phyloP scores from a whole-genome alignment of 2,329 filamentous ascomycete species.

The Leptographium flavum region DNA sequence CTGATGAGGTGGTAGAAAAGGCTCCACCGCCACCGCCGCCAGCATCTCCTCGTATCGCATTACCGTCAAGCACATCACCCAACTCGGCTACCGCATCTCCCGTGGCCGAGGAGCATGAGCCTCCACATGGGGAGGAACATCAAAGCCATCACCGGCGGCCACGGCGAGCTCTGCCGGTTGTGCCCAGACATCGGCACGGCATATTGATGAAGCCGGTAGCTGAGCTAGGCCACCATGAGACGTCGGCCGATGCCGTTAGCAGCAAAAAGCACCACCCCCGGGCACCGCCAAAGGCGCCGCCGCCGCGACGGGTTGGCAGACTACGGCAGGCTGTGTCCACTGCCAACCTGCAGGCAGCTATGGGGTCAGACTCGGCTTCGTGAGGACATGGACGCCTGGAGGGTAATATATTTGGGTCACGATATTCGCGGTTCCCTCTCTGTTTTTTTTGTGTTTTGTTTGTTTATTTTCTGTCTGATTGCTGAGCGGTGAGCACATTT shows the following conservation, averaged over 20 bases:
- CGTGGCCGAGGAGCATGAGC: not conserved
- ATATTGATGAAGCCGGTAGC: slow-evolving; percentile 20
- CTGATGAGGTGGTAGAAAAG: not conserved
- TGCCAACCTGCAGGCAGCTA: slow-evolving; percentile 8
- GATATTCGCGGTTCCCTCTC: no score
- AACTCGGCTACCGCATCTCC: not conserved
- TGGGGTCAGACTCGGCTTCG: not conserved
- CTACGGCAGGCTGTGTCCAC: slow-evolving; percentile 9
- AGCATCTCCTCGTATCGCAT: not conserved
- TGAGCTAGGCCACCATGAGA: not conserved
- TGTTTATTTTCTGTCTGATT: not conserved
- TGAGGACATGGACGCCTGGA: no score
- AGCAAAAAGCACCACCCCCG: slow-evolving; percentile 13
- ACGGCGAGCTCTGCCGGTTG: slow-evolving; percentile 36
- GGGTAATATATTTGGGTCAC: no score
- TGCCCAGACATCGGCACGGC: slow-evolving; percentile 43
- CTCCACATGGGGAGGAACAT: not conserved
- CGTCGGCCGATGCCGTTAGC: not conserved
- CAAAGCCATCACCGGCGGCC: slow-evolving; percentile 12
- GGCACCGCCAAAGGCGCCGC: slow-evolving; percentile 12
- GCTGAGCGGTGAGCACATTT: not conserved
- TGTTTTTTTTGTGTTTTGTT: not conserved
- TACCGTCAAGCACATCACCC: not conserved
- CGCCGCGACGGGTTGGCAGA: slow-evolving; percentile 10
- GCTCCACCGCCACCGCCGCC: not conserved